Evolutionary conservation across 2,329 filamentous ascomycete genomes (phyloP).

Genomic region (Botrytis byssoidea): DNA sequence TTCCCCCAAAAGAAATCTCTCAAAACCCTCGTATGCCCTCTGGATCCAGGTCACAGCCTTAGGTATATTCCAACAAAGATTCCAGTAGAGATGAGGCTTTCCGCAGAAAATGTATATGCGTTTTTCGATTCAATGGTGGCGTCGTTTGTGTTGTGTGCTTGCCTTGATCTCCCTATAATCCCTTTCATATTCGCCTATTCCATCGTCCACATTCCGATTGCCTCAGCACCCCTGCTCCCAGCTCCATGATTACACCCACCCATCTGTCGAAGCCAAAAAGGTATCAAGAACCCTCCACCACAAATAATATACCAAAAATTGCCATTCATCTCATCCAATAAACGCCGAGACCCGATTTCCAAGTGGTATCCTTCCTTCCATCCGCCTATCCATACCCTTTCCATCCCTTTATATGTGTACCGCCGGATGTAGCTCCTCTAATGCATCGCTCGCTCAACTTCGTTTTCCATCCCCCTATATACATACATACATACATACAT

Average conservation of each 20-base stretch:
- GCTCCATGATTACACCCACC: not conserved
- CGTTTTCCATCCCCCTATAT: not conserved
- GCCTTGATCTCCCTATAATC: not conserved
- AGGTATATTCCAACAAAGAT: not conserved
- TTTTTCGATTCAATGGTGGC: not conserved
- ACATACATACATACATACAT: conserved; percentile 14
- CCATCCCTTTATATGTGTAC: conserved; percentile 9
- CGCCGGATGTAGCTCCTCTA: not conserved
- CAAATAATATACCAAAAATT: not conserved
- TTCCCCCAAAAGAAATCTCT: not conserved
- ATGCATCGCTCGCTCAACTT: conserved; percentile 4
- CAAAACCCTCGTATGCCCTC: conserved; percentile 2
- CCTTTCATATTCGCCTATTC: not conserved
- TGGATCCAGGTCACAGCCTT: conserved; percentile 16
- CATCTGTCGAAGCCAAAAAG: not conserved
- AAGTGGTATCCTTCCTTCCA: not conserved
- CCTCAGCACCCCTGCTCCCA: not conserved
- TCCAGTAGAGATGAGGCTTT: conserved; percentile 6
- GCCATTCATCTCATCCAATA: conserved; percentile 1
- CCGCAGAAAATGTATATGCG: not conserved
- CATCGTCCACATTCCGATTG: not conserved
- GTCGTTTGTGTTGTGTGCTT: not conserved
- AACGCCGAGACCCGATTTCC: conserved; percentile 1
- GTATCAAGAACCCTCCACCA: not conserved
- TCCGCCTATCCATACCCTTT: not conserved